Base-by-base conservation (phyloP, 2,329 filamentous ascomycete species). In the Gyromitra esculenta region DNA sequence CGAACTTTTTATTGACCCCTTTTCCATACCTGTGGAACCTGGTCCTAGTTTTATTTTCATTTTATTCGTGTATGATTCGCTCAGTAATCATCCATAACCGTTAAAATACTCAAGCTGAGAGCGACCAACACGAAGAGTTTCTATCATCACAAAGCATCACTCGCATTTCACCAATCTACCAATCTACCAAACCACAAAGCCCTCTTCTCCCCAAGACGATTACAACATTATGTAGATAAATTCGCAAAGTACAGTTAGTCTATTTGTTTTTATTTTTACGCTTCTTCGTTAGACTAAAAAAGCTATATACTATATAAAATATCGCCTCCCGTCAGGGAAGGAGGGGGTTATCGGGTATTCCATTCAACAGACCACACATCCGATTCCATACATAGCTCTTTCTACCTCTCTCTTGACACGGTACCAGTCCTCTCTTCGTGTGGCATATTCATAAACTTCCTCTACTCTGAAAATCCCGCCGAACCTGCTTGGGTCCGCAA, bases 371-470 rank as follows among this genome's bases (percentile, higher is more conserved):
- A 75, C 59, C 25, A 75, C 65, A 84, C 96, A 99, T 76, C 96
- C 95, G 83, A 97, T 89, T 3, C 96, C 96, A 84, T 97, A 98
- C 94, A 99, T 97, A 77, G 94, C 94, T 84, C 92, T 91, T 86
- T 99, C 96, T 5, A 99, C 96, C 78, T 94, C 90, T 79, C 89
- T 89, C 85, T 91, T 92, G 9, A 99, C 93, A 80, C 91, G 88
- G 83, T 96, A 97, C 96, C 96, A 99, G 85, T 99, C 96, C 64
- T 94, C 94, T 80, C 96, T 87, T 80, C 96, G 87, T 84, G 97
- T 94, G 0, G 95, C 96, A 85, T 96, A 99, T 85, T 98, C 95
- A 81, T 97, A 97, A 2, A 98, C 96, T 85, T 99, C 96, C 83
- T 99, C 96, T 0, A 95, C 93, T 21, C 94, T 88, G 82, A 98